A percentile compares a stretch with the other conserved stretches of the same genome.
phyloP scores from a whole-genome alignment of 768 basidiomycete species.

The Leccinum uliginosum region DNA sequence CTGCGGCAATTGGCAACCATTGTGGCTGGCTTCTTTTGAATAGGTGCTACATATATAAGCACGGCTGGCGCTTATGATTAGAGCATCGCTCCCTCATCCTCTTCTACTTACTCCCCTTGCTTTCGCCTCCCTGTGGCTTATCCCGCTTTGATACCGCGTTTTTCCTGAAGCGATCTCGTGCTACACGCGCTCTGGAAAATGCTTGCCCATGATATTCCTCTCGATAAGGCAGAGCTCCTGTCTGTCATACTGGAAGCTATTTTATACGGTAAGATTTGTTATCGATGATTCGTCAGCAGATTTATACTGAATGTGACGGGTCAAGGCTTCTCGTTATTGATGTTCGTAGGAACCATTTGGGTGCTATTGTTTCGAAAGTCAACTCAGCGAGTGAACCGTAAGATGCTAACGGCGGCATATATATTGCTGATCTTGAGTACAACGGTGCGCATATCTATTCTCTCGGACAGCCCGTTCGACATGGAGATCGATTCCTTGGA shows the following conservation, averaged over 20 bases:
- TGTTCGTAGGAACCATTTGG: conserved; percentile 32
- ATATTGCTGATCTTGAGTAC: conserved; percentile 30
- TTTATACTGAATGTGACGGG: not conserved
- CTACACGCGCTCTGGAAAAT: not conserved
- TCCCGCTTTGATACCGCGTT: not conserved
- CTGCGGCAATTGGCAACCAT: not conserved
- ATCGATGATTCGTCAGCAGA: not conserved
- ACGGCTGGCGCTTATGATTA: not conserved
- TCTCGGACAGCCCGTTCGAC: not conserved
- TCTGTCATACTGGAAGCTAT: conserved; percentile 12
- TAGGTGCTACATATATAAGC: not conserved
- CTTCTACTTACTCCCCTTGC: not conserved
- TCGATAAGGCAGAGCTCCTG: not conserved
- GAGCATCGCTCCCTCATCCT: not conserved
- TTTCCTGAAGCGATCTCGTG: not conserved
- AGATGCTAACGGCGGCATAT: conserved; percentile 23
- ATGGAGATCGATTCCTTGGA: not conserved
- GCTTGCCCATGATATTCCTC: not conserved
- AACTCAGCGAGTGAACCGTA: conserved; percentile 12
- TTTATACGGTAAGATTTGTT: conserved; percentile 15
- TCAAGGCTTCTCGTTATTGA: conserved; percentile 33
- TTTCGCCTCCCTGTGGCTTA: not conserved
- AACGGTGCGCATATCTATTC: conserved; percentile 11
- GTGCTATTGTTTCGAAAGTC: conserved; percentile 9
- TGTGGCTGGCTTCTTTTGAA: not conserved